Percentiles rank a stretch among this genome's conserved stretches.
These are phyloP conservation scores for Aspergillaceae sp. DNA, from an alignment of 2,329 filamentous ascomycete species.

Conservation along the genomic window DNA sequence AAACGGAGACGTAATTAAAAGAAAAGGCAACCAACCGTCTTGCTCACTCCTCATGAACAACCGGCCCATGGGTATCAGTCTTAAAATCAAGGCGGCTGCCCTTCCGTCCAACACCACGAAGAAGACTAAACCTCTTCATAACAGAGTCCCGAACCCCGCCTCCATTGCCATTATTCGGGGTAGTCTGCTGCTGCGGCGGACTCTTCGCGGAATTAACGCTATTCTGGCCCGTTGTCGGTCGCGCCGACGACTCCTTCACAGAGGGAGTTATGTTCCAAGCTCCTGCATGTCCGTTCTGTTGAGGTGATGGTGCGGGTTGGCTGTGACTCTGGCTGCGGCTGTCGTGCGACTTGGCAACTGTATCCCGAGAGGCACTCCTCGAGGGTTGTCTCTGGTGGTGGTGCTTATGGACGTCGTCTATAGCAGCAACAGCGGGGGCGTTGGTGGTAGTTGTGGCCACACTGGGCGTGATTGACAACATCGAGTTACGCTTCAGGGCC, in stretches of 20 bases:
- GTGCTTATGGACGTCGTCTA: constrained; percentile 14
- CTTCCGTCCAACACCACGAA: constrained; percentile 64
- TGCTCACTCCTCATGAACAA: constrained; percentile 30
- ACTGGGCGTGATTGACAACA: constrained; percentile 18
- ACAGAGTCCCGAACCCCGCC: constrained; percentile 51
- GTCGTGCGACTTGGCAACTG: constrained; percentile 19
- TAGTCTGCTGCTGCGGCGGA: constrained; percentile 16
- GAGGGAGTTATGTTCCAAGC: constrained; percentile 27
- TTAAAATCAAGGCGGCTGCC: constrained; percentile 47
- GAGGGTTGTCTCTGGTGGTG: constrained; percentile 17
- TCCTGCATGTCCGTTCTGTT: constrained; percentile 11
- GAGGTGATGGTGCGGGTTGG: constrained; percentile 1
- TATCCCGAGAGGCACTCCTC: constrained; percentile 21
- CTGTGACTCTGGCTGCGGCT: constrained; percentile 15
- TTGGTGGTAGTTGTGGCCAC: background rate
- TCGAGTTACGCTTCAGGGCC: constrained; percentile 23
- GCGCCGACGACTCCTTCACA: constrained; percentile 23
- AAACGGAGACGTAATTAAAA: constrained; percentile 11
- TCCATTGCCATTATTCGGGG: constrained; percentile 25
- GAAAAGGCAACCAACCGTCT: background rate
- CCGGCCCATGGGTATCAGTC: constrained; percentile 18
- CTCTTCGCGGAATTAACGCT: constrained; percentile 10
- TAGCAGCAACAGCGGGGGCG: background rate
- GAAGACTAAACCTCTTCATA: constrained; percentile 67
- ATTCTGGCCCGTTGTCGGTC: constrained; percentile 25